Percentiles rank a stretch among this genome's conserved stretches.
These are phyloP conservation scores for Suillus clintonianus DNA, from an alignment of 768 basidiomycete genomes.

Conservation along the genomic window DNA sequence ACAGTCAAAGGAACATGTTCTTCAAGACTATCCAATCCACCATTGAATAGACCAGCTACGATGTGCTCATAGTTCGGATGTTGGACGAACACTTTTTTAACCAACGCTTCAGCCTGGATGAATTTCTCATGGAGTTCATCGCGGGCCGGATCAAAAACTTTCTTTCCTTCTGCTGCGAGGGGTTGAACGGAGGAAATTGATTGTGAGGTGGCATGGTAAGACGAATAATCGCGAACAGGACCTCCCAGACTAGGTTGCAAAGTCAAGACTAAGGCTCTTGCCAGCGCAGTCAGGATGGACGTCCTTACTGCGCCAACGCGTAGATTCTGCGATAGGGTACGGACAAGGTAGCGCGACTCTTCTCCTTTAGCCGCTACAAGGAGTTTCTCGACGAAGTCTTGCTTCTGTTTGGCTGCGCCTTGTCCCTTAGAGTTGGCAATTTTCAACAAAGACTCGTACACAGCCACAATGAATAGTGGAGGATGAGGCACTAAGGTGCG, in stretches of 20 bases:
- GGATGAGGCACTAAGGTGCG: constrained; percentile 74
- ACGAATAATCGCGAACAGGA: constrained; percentile 21
- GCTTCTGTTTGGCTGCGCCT: constrained; percentile 76
- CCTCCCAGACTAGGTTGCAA: constrained; percentile 34
- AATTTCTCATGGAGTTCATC: constrained; percentile 46
- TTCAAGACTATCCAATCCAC: constrained; percentile 60
- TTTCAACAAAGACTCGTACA: constrained; percentile 68
- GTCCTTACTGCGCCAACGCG: constrained; percentile 88
- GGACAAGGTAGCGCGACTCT: constrained; percentile 81
- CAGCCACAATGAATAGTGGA: constrained; percentile 61
- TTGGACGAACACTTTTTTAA: constrained; percentile 74
- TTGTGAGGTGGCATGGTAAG: constrained; percentile 27
- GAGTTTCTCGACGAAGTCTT: constrained; percentile 75
- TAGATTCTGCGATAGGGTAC: constrained; percentile 72
- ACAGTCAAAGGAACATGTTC: constrained; percentile 66
- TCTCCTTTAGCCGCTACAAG: constrained; percentile 86
- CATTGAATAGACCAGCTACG: constrained; percentile 55
- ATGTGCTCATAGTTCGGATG: constrained; percentile 81
- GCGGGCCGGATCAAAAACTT: constrained; percentile 27
- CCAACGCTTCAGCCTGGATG: constrained; percentile 56
- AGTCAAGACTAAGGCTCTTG: constrained; percentile 73
- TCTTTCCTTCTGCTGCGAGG: constrained; percentile 24
- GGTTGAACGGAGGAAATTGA: constrained; percentile 20
- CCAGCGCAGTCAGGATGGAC: constrained; percentile 77
- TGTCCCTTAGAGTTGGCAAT: constrained; percentile 71